Evolutionary conservation across 192 early-diverging fungal genomes (phyloP), one percentile per base, ranked within the genome.

Genomic region (Linnemannia hyalina): DNA sequence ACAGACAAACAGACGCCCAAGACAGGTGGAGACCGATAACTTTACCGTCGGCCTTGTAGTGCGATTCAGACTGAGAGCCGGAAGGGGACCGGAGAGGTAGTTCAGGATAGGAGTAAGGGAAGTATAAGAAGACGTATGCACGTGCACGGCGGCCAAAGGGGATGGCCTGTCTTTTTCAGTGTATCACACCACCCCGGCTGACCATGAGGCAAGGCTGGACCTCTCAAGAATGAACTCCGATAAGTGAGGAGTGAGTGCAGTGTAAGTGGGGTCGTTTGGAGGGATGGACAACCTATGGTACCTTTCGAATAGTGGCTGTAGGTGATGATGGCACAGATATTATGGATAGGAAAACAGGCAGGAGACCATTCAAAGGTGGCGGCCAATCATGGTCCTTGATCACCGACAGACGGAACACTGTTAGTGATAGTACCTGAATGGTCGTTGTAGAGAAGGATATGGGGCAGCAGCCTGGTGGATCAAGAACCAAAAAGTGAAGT

Each of bases 111-210:
- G 22, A 18, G 6, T 8, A 69, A 69, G 7, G 7, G 35, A 36
- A 40, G 16, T n/a, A 44, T n/a, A 32, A 49, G 18, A 22, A 10
- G 44, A 13, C 5, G 13, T n/a, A 65, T 63, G 74, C 74, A 76
- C 74, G 57, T 76, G 74, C 41, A 76, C 57, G 74, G 74, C 74
- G 65, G 23, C 74, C 29, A n/a, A 13, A 18, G 6, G 26, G 10
- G 5, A 13, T 47, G 23, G n/a, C 29, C 29, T 65, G 32, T 32
- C 60, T 65, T 32, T 65, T 29, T 32, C 60, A 29, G 60, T 32
- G 29, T 65, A 65, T 65, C 29, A 65, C 60, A 65, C 60, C 60
- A 65, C 60, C 57, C 11, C 26, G 60, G n/a, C 29, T 32, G 26
- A 32, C 60, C 60, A 65, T 32, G 60, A 32, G 60, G 29, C 23